A percentile compares a stretch with the other conserved stretches of the same genome.
phyloP scores from a whole-genome alignment of 306 rosid genomes.

The Quillaja saponaria region DNA sequence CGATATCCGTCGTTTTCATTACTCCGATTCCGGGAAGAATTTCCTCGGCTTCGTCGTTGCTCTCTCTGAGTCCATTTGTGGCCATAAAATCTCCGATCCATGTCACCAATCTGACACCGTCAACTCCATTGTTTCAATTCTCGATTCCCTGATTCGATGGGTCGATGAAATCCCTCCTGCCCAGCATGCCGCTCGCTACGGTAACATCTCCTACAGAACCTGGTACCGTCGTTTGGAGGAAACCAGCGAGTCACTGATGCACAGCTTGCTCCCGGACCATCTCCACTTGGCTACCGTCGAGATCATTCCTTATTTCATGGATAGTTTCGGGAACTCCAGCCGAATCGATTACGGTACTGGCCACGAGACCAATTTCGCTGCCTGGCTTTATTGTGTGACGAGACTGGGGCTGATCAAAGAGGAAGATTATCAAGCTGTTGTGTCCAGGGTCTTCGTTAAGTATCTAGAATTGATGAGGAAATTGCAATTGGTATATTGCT shows the following conservation, averaged over 20 bases:
- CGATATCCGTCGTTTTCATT: slow-evolving; percentile 64
- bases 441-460: slow-evolving; percentile 67
- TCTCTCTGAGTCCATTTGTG: slow-evolving; percentile 74
- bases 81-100: slow-evolving; percentile 62
- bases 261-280: slow-evolving; percentile 52
- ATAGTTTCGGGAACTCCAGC: slow-evolving; percentile 78
- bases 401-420: slow-evolving; percentile 65
- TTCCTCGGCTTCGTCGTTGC: slow-evolving; percentile 85
- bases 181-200: slow-evolving; percentile 74
- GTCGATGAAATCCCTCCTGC: slow-evolving; percentile 78
- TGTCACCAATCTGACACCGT: slow-evolving; percentile 51
- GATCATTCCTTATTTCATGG: slow-evolving; percentile 69
- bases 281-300: slow-evolving; percentile 53
- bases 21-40: slow-evolving; percentile 60
- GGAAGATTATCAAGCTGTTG: slow-evolving; percentile 72
- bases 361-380: slow-evolving; percentile 90
- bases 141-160: slow-evolving; percentile 67
- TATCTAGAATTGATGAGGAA: slow-evolving; percentile 89
- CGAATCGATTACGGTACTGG: slow-evolving; percentile 96
- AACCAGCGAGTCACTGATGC: slow-evolving; percentile 51
- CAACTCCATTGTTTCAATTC: slow-evolving; percentile 44
- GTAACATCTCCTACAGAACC: slow-evolving; percentile 69
- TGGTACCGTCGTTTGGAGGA: slow-evolving; percentile 64
- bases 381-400: slow-evolving; percentile 83
- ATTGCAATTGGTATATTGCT: slow-evolving; percentile 68